Evolutionary conservation across 345 rosid species (phyloP).

Genomic region (Rhizophora mangle): DNA sequence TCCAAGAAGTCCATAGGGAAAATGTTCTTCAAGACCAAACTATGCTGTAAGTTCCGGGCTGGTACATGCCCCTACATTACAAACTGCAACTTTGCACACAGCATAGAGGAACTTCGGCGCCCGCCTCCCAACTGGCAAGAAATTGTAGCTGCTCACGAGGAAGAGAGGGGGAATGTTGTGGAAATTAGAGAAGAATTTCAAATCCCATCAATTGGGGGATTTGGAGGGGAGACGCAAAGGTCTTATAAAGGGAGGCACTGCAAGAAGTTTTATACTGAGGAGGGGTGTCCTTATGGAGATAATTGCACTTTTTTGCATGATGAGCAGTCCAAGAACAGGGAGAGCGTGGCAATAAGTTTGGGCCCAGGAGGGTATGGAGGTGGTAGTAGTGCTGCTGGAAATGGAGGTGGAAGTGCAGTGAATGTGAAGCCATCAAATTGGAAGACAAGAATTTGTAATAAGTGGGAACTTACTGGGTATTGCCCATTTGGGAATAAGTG

Average conservation of each 20-base stretch:
- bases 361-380: conserved; percentile 85
- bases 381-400: conserved; percentile 29
- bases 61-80: conserved; percentile 76
- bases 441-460: conserved; percentile 96
- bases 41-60: conserved; percentile 67
- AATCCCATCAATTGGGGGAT: conserved; percentile 61
- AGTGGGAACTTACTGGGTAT: conserved; percentile 95
- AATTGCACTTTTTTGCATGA: conserved; percentile 86
- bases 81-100: conserved; percentile 84
- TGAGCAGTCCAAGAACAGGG: conserved; percentile 89
- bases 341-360: conserved; percentile 91
- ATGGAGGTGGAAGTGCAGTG: conserved; percentile 28
- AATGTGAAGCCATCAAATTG: conserved; percentile 86
- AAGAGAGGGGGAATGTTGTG: conserved; percentile 34
- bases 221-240: conserved; percentile 53
- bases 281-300: conserved; percentile 97
- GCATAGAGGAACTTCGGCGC: conserved; percentile 80
- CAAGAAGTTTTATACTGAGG: conserved; percentile 92
- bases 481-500: conserved; percentile 95
- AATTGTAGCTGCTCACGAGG: conserved; percentile 65
- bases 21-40: conserved; percentile 80
- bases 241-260: conserved; percentile 88
- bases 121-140: conserved; percentile 81
- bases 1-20: conserved; percentile 69
- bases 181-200: conserved; percentile 76